Conservation (phyloP, 129 eudicot genomes). For the Helianthus tuberosus region DNA sequence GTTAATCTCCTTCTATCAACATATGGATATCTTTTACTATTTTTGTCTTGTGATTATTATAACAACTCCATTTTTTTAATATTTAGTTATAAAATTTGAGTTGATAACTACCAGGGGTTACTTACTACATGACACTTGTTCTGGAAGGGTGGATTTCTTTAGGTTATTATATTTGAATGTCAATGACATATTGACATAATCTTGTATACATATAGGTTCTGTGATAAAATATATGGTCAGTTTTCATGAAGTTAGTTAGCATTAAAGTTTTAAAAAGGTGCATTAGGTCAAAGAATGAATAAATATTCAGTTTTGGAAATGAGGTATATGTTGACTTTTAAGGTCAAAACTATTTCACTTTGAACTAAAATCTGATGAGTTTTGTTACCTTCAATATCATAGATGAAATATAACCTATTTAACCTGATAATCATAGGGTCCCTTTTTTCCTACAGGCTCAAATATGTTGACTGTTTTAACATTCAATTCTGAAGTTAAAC, state of each 20-base stretch:
- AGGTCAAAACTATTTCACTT: constrained; percentile 4
- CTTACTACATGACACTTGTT: constrained; percentile 29
- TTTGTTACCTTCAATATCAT: not conserved
- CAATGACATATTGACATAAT: constrained; percentile 25
- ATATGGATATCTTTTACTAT: not conserved
- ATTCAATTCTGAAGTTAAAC: constrained; percentile 1
- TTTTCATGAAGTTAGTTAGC: not conserved
- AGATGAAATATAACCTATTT: not conserved
- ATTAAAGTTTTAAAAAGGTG: constrained; percentile 13
- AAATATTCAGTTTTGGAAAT: not conserved
- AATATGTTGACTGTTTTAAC: not conserved
- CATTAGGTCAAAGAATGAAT: constrained; percentile 32
- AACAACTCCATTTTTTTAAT: constrained; percentile 6
- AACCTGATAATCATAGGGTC: no score
- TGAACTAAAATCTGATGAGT: not conserved
- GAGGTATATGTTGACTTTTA: constrained; percentile 17
- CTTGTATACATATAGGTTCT: constrained; percentile 17
- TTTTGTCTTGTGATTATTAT: not conserved
- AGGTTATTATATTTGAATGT: constrained; percentile 17
- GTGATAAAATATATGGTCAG: constrained; percentile 21
- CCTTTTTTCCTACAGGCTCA: not conserved
- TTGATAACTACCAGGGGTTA: constrained; percentile 16
- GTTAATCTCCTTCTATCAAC: constrained; percentile 14
- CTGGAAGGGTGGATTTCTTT: constrained; percentile 21
- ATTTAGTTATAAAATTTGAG: constrained; percentile 5